Percentiles rank a stretch among this genome's conserved stretches.
phyloP scores from a whole-genome alignment of 169 alveolate genomes.

The Pseudocohnilembus persalinus region DNA sequence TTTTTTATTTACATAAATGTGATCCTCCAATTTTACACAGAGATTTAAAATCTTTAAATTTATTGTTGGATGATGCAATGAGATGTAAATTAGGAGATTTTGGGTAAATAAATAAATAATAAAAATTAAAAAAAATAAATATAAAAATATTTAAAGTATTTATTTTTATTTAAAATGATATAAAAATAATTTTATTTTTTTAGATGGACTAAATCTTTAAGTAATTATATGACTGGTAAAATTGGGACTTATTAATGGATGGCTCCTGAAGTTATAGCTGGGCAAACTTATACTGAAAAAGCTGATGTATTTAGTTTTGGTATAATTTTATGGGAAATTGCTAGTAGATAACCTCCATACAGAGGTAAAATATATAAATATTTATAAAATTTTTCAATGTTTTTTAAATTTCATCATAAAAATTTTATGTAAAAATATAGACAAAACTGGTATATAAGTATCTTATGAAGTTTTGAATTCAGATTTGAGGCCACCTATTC shows the following conservation, averaged over 20 bases:
- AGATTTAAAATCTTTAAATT: constrained; percentile 82
- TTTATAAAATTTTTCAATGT: background rate
- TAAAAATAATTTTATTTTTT: background rate
- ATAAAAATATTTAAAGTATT: constrained; percentile 14
- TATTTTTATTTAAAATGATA: background rate
- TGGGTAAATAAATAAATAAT: constrained; percentile 88
- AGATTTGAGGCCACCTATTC: constrained; percentile 67
- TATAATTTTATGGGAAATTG: constrained; percentile 82
- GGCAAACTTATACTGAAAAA: constrained; percentile 80
- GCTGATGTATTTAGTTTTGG: constrained; percentile 87
- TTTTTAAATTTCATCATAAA: background rate
- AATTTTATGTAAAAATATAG: constrained; percentile 7
- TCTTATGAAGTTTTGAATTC: constrained; percentile 61
- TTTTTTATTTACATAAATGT: constrained; percentile 73
- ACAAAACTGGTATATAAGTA: constrained; percentile 64
- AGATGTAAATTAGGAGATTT: constrained; percentile 84
- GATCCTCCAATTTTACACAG: constrained; percentile 83
- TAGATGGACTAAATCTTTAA: constrained; percentile 71
- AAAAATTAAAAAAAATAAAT: no score
- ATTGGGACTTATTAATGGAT: constrained; percentile 88
- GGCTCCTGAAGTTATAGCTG: constrained; percentile 89
- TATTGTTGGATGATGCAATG: constrained; percentile 75
- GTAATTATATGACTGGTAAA: constrained; percentile 71
- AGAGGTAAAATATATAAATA: constrained; percentile 43
- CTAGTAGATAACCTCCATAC: constrained; percentile 86